phyloP scores from a whole-genome alignment of 2,329 filamentous ascomycete species.

The Trichoderma asperellum region DNA sequence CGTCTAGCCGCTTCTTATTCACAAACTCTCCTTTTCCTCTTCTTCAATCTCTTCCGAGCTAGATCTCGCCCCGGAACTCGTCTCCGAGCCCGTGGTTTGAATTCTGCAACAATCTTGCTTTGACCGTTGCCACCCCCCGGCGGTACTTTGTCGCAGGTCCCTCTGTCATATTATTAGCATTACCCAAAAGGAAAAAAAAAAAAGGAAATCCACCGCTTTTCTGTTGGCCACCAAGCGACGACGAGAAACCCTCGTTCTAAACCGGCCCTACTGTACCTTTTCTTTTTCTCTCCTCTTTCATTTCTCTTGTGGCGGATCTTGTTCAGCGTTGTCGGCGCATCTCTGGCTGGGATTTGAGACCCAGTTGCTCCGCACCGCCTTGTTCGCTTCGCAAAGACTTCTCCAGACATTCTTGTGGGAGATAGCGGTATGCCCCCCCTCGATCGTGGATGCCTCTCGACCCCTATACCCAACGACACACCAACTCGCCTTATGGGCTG shows the following conservation, averaged over 20 bases:
- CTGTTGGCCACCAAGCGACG: constrained; percentile 20
- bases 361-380: constrained; percentile 25
- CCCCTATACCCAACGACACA: constrained; percentile 19
- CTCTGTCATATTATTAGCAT: constrained; percentile 24
- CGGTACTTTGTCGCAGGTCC: constrained; percentile 25
- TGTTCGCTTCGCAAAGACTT: constrained; percentile 20
- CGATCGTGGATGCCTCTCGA: constrained; percentile 12
- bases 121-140: constrained; percentile 18
- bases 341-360: constrained; percentile 24
- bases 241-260: constrained; percentile 9
- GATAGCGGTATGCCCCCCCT: constrained; percentile 24
- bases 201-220: constrained; percentile 27
- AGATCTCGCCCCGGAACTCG: neutral
- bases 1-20: neutral
- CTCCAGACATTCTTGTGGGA: constrained; percentile 10
- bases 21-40: constrained; percentile 3
- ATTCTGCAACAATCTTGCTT: neutral
- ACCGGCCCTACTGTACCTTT: constrained; percentile 18
- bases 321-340: constrained; percentile 14
- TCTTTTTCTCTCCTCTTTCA: neutral
- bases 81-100: neutral
- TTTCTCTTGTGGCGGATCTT: constrained; percentile 8
- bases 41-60: neutral
- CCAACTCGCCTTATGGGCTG: constrained; percentile 8
- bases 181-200: constrained; percentile 18